Conservation (phyloP, 208 protist species). For the Leishmania arabica region DNA sequence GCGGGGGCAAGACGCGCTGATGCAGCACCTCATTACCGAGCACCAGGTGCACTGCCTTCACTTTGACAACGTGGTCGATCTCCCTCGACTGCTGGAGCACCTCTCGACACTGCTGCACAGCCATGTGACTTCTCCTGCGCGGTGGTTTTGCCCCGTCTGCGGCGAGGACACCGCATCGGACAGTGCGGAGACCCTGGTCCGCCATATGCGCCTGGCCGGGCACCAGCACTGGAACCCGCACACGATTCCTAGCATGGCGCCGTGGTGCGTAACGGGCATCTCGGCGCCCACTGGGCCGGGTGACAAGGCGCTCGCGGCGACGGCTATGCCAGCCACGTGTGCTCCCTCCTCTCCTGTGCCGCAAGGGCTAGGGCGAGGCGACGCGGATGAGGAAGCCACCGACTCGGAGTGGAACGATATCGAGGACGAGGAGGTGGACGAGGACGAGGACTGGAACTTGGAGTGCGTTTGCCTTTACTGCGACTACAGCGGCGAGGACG, state of each 20-base stretch:
- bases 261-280: slow-evolving; percentile 37
- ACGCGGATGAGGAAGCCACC: slow-evolving; percentile 22
- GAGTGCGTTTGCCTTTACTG: slow-evolving; percentile 69
- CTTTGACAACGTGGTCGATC: slow-evolving; percentile 61
- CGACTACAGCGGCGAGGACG: slow-evolving; percentile 35
- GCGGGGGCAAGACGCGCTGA: slow-evolving; percentile 47
- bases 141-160: slow-evolving; percentile 69
- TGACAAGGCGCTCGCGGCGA: neutral
- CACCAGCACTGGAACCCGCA: slow-evolving; percentile 54
- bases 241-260: slow-evolving; percentile 47
- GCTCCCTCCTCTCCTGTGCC: neutral
- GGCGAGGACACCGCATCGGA: slow-evolving; percentile 11
- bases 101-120: slow-evolving; percentile 27
- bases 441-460: slow-evolving; percentile 61
- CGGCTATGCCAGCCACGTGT: neutral
- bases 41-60: slow-evolving; percentile 54
- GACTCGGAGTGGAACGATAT: slow-evolving; percentile 27
- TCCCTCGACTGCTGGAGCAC: slow-evolving; percentile 43
- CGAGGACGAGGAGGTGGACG: slow-evolving; percentile 50
- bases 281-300: neutral
- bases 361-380: neutral
- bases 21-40: slow-evolving; percentile 54
- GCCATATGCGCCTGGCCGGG: slow-evolving; percentile 25
- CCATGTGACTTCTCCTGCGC: neutral
- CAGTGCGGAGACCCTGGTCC: neutral